A percentile compares a stretch with the other conserved stretches of the same genome.
These are phyloP conservation scores for Mycosphaerella arachidis DNA, from an alignment of 2,329 filamentous ascomycete species.

Conservation along the genomic window DNA sequence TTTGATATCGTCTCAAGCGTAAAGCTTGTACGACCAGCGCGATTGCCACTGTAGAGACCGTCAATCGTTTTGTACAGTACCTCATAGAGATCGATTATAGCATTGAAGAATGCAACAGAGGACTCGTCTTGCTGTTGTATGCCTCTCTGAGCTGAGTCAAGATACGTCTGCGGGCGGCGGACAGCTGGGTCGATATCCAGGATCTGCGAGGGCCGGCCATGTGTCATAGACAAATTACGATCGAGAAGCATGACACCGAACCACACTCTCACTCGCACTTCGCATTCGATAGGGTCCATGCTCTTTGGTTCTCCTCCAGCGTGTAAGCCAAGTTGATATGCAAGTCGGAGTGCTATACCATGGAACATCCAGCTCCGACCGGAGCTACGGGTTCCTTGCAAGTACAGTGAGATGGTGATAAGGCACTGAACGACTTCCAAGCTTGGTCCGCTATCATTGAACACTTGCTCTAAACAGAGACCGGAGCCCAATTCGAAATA, in stretches of 20 bases:
- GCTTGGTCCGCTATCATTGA: slow-evolving; percentile 2
- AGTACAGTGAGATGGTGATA: slow-evolving; percentile 3
- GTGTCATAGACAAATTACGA: slow-evolving; percentile 6
- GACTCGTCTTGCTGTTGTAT: slow-evolving; percentile 1
- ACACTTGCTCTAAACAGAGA: slow-evolving; percentile 6
- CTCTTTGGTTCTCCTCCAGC: slow-evolving; percentile 6
- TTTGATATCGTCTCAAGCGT: slow-evolving; percentile 5
- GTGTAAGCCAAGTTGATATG: slow-evolving; percentile 9
- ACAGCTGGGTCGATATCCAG: background rate
- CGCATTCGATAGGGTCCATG: slow-evolving; percentile 6
- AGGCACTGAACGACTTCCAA: slow-evolving; percentile 8
- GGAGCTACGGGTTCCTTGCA: slow-evolving; percentile 9
- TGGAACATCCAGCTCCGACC: slow-evolving; percentile 2
- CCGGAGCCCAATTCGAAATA: slow-evolving; percentile 5
- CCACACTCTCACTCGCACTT: slow-evolving; percentile 5
- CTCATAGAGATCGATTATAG: slow-evolving; percentile 5
- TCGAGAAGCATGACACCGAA: slow-evolving; percentile 4
- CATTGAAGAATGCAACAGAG: slow-evolving; percentile 1
- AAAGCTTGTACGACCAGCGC: slow-evolving; percentile 3
- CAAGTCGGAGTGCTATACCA: slow-evolving; percentile 3
- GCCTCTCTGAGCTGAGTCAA: slow-evolving; percentile 3
- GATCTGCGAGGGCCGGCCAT: slow-evolving; percentile 4
- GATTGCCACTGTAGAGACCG: slow-evolving; percentile 7
- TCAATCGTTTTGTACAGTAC: background rate
- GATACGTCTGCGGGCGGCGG: background rate